Evolutionary conservation across 345 rosid genomes (phyloP).

Genomic region (Excoecaria cochinchinensis): DNA sequence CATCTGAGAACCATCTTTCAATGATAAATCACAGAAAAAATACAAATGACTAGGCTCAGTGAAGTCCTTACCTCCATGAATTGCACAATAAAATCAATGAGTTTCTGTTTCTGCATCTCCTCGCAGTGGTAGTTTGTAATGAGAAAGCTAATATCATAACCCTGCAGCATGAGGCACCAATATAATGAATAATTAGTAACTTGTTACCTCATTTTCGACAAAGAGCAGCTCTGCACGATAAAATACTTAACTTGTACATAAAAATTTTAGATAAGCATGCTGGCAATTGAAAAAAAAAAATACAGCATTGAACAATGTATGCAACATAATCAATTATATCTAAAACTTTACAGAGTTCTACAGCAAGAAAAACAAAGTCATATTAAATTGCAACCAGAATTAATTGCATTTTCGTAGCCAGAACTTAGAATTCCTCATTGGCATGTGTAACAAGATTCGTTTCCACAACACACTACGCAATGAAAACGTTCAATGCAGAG

Average conservation of each 20-base stretch:
- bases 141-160: slow-evolving; percentile 96
- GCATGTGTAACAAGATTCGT: not conserved
- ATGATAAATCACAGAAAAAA: slow-evolving; percentile 4
- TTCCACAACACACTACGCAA: not conserved
- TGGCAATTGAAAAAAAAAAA: not conserved
- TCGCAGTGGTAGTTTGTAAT: slow-evolving; percentile 95
- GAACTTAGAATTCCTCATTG: not conserved
- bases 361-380: not conserved
- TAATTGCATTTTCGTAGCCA: not conserved
- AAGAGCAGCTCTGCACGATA: not conserved
- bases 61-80: slow-evolving; percentile 89
- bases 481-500: not conserved
- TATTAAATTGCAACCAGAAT: not conserved
- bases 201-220: not conserved
- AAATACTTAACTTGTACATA: not conserved
- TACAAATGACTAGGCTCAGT: not conserved
- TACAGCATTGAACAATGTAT: not conserved
- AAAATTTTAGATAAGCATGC: not conserved
- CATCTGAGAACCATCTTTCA: not conserved
- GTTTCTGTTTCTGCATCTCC: slow-evolving; percentile 97
- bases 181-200: not conserved
- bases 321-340: not conserved
- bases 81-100: slow-evolving; percentile 92
- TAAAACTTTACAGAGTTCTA: not conserved
- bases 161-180: slow-evolving; percentile 47